Percentiles rank a stretch among this genome's conserved stretches.
Conservation (phyloP, 805 yeast species). For the Ogataea nonfermentans region DNA sequence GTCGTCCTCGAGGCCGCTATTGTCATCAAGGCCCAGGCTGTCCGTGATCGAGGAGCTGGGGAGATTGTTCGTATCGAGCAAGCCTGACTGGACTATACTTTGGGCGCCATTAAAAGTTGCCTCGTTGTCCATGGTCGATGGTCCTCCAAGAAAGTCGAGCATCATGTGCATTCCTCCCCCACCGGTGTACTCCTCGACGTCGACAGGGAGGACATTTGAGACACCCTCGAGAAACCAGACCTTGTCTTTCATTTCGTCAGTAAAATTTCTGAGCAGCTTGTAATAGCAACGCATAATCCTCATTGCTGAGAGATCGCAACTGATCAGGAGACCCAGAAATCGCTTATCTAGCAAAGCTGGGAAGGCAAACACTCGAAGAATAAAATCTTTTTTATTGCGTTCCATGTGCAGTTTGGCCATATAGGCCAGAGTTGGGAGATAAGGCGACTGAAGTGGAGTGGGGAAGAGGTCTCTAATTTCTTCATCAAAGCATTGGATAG, state of each 20-base stretch:
- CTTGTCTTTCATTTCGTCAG: slow-evolving; percentile 81
- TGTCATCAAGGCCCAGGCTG: slow-evolving; percentile 50
- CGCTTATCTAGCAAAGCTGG: slow-evolving; percentile 87
- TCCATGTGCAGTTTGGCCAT: slow-evolving; percentile 81
- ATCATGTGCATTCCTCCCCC: slow-evolving; percentile 93
- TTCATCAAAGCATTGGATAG: slow-evolving; percentile 78
- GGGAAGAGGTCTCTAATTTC: slow-evolving; percentile 86
- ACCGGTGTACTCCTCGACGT: slow-evolving; percentile 87
- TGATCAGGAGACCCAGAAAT: slow-evolving; percentile 72
- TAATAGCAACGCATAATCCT: slow-evolving; percentile 88
- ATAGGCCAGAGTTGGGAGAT: slow-evolving; percentile 81
- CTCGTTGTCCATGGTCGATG: slow-evolving; percentile 35
- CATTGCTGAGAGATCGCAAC: slow-evolving; percentile 86
- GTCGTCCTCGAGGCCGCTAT: slow-evolving; percentile 50
- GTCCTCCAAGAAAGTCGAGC: slow-evolving; percentile 81
- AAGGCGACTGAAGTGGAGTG: slow-evolving; percentile 78
- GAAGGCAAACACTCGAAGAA: slow-evolving; percentile 83
- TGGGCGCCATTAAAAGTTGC: slow-evolving; percentile 43
- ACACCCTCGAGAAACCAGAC: slow-evolving; percentile 96
- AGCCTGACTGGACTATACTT: slow-evolving; percentile 42
- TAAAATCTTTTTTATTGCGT: slow-evolving; percentile 79
- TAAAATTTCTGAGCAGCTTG: slow-evolving; percentile 73
- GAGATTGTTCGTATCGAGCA: slow-evolving; percentile 52
- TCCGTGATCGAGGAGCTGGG: slow-evolving; percentile 49
- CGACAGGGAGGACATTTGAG: slow-evolving; percentile 82